These are phyloP conservation scores for Amphirosellinia nigrospora DNA, from an alignment of 495 filamentous ascomycete genomes.

Conservation along the genomic window DNA sequence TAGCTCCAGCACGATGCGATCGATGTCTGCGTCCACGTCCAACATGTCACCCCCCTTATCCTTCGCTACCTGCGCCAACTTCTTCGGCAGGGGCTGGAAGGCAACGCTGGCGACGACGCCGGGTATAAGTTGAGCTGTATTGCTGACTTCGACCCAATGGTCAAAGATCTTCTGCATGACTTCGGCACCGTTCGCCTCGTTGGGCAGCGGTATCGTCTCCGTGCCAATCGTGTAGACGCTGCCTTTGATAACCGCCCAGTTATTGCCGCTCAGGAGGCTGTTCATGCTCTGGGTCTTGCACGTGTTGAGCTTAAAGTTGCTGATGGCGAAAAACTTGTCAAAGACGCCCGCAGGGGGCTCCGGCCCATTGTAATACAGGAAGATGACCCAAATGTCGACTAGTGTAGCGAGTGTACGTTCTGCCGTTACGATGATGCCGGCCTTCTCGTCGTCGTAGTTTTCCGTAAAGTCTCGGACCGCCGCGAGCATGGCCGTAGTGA, in stretches of 20 bases:
- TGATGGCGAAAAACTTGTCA: slow-evolving; percentile 59
- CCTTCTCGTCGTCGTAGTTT: slow-evolving; percentile 58
- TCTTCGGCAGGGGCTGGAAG: slow-evolving; percentile 62
- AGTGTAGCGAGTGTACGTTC: slow-evolving; percentile 51
- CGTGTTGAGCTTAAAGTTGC: slow-evolving; percentile 50
- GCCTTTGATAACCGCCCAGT: slow-evolving; percentile 48
- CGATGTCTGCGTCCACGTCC: slow-evolving; percentile 55
- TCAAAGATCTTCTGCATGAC: slow-evolving; percentile 56
- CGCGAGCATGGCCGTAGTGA: slow-evolving; percentile 49
- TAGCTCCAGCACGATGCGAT: slow-evolving; percentile 63
- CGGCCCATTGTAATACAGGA: slow-evolving; percentile 68
- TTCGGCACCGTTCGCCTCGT: slow-evolving; percentile 38
- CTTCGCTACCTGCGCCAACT: slow-evolving; percentile 54
- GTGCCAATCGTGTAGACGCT: slow-evolving; percentile 59
- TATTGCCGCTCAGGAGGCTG: slow-evolving; percentile 51
- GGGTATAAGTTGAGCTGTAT: slow-evolving; percentile 50
- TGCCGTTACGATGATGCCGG: slow-evolving; percentile 60
- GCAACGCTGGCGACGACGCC: slow-evolving; percentile 60
- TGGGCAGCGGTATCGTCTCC: slow-evolving; percentile 62
- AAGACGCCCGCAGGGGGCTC: slow-evolving; percentile 62
- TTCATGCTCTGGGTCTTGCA: slow-evolving; percentile 61
- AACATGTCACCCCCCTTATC: slow-evolving; percentile 59
- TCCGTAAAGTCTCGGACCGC: slow-evolving; percentile 60
- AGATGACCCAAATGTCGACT: slow-evolving; percentile 64
- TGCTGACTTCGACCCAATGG: slow-evolving; percentile 56